Conservation (phyloP, 2,329 filamentous ascomycete species). For the Pseudogymnoascus sp. region DNA sequence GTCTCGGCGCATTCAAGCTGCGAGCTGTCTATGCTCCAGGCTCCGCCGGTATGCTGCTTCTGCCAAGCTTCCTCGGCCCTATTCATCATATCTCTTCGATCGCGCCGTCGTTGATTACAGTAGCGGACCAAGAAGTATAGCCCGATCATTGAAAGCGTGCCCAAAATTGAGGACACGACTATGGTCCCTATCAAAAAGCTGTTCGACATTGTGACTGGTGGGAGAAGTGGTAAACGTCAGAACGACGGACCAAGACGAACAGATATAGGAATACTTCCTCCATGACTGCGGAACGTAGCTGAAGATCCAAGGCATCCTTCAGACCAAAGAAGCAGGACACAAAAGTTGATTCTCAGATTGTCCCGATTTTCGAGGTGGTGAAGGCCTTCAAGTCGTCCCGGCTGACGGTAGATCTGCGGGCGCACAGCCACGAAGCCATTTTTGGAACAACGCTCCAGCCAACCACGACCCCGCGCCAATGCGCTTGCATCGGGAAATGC, state of each 20-base stretch:
- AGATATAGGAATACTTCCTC: background rate
- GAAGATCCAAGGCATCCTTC: background rate
- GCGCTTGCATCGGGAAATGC: background rate
- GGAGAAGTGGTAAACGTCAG: too few species aligned
- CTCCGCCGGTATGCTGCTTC: background rate
- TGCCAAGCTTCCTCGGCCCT: background rate
- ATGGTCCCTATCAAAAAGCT: background rate
- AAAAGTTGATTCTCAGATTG: background rate
- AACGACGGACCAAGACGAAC: too few species aligned
- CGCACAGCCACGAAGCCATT: background rate
- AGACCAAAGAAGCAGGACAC: conserved; percentile 2
- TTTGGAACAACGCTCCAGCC: background rate
- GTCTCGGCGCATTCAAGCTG: background rate
- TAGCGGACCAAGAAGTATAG: background rate
- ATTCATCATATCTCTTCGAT: background rate
- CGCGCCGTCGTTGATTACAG: background rate
- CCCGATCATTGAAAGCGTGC: background rate
- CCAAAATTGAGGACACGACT: background rate
- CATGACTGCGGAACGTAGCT: background rate
- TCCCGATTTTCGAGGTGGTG: background rate
- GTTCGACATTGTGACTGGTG: background rate
- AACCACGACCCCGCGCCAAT: background rate
- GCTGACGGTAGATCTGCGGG: background rate
- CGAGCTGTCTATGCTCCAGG: background rate
- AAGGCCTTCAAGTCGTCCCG: background rate